Conservation (phyloP, 2,329 filamentous ascomycete species). For the Fonsecaea monophora region DNA sequence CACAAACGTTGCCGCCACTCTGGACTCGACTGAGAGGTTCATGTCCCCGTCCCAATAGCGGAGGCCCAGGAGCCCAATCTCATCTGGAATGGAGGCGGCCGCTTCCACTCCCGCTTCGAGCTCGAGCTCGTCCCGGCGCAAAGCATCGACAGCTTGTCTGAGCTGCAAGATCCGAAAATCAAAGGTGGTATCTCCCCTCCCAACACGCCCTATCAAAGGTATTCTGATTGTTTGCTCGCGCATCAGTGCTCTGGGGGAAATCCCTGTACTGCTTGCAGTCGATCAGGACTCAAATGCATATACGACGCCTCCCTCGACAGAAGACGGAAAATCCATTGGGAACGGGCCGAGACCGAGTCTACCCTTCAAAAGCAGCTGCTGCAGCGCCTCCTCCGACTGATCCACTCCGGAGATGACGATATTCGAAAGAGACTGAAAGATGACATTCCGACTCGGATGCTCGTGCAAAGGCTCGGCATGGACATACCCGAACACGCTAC, state of each 20-base stretch:
- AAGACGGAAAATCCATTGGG: conserved; percentile 24
- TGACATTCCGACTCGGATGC: conserved; percentile 8
- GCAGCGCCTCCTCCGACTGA: conserved; percentile 17
- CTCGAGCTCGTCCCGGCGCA: not conserved
- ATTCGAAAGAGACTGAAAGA: conserved; percentile 5
- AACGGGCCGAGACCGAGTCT: conserved; percentile 22
- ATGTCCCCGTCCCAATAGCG: not conserved
- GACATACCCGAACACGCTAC: not conserved
- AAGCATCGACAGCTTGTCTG: conserved; percentile 17
- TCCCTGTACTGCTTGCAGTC: conserved; percentile 22
- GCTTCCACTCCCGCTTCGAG: not conserved
- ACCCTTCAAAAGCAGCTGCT: conserved; percentile 22
- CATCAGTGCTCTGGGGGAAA: conserved; percentile 20
- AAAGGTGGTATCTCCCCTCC: conserved; percentile 13
- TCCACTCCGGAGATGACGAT: conserved; percentile 4
- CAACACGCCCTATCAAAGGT: not conserved
- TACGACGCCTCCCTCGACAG: conserved; percentile 22
- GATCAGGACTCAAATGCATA: conserved; percentile 18
- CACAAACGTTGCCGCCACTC: not conserved
- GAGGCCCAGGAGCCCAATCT: not conserved
- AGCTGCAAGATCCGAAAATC: conserved; percentile 24
- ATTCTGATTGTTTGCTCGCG: not conserved
- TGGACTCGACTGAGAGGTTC: not conserved
- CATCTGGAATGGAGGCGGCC: not conserved
- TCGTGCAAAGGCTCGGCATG: conserved; percentile 18